These are phyloP conservation scores for Penicillium ochrochloron DNA, from an alignment of 495 filamentous ascomycete species.

Conservation along the genomic window DNA sequence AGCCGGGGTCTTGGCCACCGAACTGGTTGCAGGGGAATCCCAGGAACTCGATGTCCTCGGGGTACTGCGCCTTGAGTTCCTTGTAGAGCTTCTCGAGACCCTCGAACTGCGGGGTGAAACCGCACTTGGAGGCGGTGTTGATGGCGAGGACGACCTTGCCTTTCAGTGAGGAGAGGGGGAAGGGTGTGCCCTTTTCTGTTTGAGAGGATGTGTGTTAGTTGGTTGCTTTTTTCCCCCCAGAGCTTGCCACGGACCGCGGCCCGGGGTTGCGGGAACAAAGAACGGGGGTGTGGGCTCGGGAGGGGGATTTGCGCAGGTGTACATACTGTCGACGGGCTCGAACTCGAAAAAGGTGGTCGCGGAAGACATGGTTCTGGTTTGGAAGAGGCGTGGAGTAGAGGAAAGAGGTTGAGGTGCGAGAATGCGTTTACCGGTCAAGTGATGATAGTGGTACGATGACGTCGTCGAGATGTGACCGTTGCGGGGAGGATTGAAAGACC, in stretches of 20 bases:
- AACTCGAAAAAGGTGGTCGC: conserved; percentile 93
- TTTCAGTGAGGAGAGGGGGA: conserved; percentile 68
- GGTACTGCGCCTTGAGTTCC: conserved; percentile 66
- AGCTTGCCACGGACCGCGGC: not conserved
- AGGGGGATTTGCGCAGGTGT: not conserved
- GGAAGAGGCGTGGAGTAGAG: conserved; percentile 8
- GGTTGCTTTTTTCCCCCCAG: conserved; percentile 15
- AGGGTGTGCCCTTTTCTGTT: conserved; percentile 75
- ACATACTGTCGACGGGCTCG: conserved; percentile 79
- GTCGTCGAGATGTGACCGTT: conserved; percentile 12
- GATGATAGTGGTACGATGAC: conserved; percentile 19
- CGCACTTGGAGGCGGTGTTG: conserved; percentile 99
- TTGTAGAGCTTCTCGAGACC: conserved; percentile 93
- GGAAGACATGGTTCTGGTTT: conserved; percentile 71
- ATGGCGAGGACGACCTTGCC: conserved; percentile 94
- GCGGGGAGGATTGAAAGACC: conserved; percentile 11
- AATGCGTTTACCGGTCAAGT: conserved; percentile 1
- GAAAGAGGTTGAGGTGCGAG: conserved; percentile 2
- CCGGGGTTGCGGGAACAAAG: not conserved
- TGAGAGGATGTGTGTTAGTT: conserved; percentile 14
- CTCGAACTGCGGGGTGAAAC: conserved; percentile 95
- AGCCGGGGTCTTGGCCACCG: conserved; percentile 83
- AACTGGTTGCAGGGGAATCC: conserved; percentile 99
- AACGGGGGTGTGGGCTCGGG: not conserved
- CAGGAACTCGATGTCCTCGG: conserved; percentile 79